Evolutionary conservation across 306 rosid species (phyloP), one percentile per base, ranked within the genome.

Genomic region (Carpinus viminea): DNA sequence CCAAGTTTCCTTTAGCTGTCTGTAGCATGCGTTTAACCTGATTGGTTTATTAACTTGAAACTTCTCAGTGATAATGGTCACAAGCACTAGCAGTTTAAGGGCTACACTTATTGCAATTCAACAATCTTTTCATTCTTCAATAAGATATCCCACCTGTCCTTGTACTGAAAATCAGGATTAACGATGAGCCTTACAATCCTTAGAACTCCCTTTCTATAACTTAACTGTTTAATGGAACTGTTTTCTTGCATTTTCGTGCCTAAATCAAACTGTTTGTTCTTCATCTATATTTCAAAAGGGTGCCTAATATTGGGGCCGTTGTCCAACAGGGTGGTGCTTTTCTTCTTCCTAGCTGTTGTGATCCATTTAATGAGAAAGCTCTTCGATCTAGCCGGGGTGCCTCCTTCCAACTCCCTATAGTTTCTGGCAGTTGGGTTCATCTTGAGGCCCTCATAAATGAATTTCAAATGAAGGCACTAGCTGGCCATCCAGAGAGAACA

Each of bases 381-480:
- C 91, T 94, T n/a, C 88, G 97, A 78, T 97, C 98, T 31, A 92
- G 97, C 82, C 88, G 97, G 78, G 97, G 98, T 53, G 97, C 98
- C 57, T 87, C 93, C 16, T 94, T 94, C 82, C 98, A 94, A 90
- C 85, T 94, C 76, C 97, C 93, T 34, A 34, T 94, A 41, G 89
- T 92, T 68, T 89, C 89, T n/a, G 97, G 97, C 65, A 20, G 76
- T 20, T 92, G 98, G 98, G 55, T 59, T 80, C 88, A 92, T 86
- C 86, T 94, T 12, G 89, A 83, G 81, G 71, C 84, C 74, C 83
- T 90, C 18, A 82, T 60, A 66, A 84, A 75, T 55, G 86, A 79
- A 86, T 90, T 88, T 72, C 75, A 83, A 77, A 86, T 92, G 90
- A 92, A 86, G 81, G 73, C 92, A 77, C 84, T 94, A 24, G 98